These are phyloP conservation scores for Cladosporium sp. DNA, from an alignment of 2,329 filamentous ascomycete species.

Conservation along the genomic window DNA sequence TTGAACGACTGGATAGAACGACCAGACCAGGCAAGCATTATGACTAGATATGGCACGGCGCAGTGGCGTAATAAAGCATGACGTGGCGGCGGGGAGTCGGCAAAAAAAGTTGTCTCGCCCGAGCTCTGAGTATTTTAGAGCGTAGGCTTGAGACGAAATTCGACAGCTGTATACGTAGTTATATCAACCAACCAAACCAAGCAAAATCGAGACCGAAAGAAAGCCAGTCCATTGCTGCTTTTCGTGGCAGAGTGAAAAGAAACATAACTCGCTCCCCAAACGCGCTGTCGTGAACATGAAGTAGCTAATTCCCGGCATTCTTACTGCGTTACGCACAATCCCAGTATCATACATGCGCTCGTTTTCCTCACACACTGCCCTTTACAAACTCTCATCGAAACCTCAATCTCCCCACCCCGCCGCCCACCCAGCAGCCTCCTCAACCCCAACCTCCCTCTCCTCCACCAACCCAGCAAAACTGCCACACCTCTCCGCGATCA, in stretches of 20 bases:
- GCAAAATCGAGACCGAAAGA: too few relatives aligned
- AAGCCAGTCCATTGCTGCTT: too few relatives aligned
- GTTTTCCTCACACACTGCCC: too few relatives aligned
- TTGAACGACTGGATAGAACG: not conserved
- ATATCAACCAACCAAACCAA: not conserved
- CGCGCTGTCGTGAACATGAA: too few relatives aligned
- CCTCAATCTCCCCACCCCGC: conserved; percentile 38
- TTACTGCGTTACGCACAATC: too few relatives aligned
- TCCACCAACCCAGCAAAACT: conserved; percentile 57
- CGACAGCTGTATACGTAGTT: not conserved
- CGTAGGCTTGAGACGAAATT: not conserved
- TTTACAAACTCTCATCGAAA: too few relatives aligned
- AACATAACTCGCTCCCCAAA: too few relatives aligned
- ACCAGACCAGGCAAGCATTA: not conserved
- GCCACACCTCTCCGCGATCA: conserved; percentile 65
- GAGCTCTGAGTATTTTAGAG: not conserved
- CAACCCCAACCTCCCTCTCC: conserved; percentile 51
- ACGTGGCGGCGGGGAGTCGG: not conserved
- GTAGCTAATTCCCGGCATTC: too few relatives aligned
- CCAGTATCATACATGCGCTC: too few relatives aligned
- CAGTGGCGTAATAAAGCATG: not conserved
- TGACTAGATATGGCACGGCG: conserved; percentile 6
- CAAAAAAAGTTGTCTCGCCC: not conserved
- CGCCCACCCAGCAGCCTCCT: conserved; percentile 71
- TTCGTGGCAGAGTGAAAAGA: too few relatives aligned